Conservation (phyloP, 2,329 filamentous ascomycete species). For the Aureobasidium sp. region DNA sequence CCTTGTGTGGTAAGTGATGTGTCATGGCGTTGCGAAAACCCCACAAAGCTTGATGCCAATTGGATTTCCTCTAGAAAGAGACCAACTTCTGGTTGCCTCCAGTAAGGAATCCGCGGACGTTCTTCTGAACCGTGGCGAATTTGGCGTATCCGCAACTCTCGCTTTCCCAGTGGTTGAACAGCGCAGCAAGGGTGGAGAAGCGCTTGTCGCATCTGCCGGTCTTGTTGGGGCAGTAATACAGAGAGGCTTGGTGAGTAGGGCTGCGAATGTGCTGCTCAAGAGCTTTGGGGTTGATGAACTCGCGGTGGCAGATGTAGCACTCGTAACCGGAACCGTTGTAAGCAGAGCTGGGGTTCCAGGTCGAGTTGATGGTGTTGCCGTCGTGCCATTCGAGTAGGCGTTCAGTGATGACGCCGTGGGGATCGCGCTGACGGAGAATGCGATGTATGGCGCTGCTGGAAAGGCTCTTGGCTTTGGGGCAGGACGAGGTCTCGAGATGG, state of each 20-base stretch:
- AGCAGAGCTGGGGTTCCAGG: slow-evolving; percentile 30
- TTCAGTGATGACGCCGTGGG: slow-evolving; percentile 41
- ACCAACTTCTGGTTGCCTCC: background rate
- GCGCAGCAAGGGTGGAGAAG: slow-evolving; percentile 31
- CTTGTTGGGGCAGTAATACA: slow-evolving; percentile 37
- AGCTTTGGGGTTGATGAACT: slow-evolving; percentile 27
- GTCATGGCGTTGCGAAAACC: background rate
- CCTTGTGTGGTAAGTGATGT: background rate
- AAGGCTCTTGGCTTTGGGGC: slow-evolving; percentile 20
- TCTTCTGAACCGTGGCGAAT: slow-evolving; percentile 20
- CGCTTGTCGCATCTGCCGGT: slow-evolving; percentile 19
- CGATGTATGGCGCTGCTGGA: slow-evolving; percentile 42
- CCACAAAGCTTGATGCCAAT: background rate
- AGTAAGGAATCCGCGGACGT: background rate
- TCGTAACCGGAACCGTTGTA: slow-evolving; percentile 42
- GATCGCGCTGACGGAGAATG: slow-evolving; percentile 39
- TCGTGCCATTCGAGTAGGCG: slow-evolving; percentile 41
- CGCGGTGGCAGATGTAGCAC: slow-evolving; percentile 46
- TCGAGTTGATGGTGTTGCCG: slow-evolving; percentile 20
- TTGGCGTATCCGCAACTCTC: slow-evolving; percentile 33
- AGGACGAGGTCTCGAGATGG: background rate
- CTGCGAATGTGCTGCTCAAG: background rate
- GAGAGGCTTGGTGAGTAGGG: background rate
- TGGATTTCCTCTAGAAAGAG: background rate
- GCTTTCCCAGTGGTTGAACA: slow-evolving; percentile 40